phyloP scores from a whole-genome alignment of 345 rosid genomes.

The Schrenkiella parvula region DNA sequence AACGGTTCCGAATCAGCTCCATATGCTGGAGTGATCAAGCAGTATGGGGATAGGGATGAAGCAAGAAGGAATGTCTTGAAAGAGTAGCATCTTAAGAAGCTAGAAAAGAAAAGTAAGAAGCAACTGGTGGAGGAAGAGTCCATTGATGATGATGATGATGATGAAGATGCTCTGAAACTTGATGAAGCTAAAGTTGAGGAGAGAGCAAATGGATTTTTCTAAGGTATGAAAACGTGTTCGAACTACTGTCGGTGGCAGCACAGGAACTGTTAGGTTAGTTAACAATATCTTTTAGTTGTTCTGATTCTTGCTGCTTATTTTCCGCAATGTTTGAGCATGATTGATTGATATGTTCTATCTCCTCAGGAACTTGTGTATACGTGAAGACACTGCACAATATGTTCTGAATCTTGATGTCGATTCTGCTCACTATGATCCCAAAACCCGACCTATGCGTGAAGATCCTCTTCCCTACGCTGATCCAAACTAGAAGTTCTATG shows the following conservation, averaged over 20 bases:
- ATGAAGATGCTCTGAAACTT: constrained; percentile 54
- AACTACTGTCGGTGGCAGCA: not conserved
- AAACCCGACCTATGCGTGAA: constrained; percentile 75
- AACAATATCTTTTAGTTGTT: not conserved
- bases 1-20: constrained; percentile 64
- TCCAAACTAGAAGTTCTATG: constrained; percentile 74
- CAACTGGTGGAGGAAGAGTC: constrained; percentile 13
- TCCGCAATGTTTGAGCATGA: not conserved
- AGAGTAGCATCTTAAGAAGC: constrained; percentile 67
- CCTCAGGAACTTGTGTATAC: constrained; percentile 60
- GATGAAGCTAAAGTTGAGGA: constrained; percentile 55
- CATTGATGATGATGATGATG: constrained; percentile 36
- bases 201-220: not conserved
- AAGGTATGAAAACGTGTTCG: not conserved
- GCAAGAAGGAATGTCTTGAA: constrained; percentile 61
- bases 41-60: constrained; percentile 69
- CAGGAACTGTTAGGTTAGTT: not conserved
- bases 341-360: not conserved
- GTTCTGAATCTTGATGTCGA: constrained; percentile 64
- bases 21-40: constrained; percentile 57
- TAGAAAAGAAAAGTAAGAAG: constrained; percentile 56
- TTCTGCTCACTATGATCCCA: constrained; percentile 67
- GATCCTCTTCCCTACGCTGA: constrained; percentile 87
- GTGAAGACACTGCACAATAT: constrained; percentile 69
- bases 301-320: not conserved